Conservation (phyloP, 2,329 filamentous ascomycete species). For the Orbilia javanica region DNA sequence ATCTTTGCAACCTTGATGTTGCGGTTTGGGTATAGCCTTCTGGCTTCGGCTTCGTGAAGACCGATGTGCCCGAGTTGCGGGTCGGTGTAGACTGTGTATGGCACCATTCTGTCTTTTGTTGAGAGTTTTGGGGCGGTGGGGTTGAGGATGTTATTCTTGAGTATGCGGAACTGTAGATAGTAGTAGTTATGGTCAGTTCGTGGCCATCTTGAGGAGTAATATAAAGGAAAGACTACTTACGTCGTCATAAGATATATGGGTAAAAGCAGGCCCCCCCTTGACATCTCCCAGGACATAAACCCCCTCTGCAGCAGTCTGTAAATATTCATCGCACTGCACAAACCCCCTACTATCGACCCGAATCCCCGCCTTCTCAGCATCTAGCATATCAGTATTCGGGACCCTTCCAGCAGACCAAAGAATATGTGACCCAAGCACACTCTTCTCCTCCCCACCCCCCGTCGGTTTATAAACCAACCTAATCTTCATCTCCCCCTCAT, state of each 20-base stretch:
- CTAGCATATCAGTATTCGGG: constrained; percentile 69
- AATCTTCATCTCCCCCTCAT: constrained; percentile 33
- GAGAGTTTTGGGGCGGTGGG: constrained; percentile 61
- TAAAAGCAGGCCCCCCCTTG: constrained; percentile 70
- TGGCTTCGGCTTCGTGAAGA: constrained; percentile 66
- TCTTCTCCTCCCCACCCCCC: constrained; percentile 56
- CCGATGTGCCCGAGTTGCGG: constrained; percentile 71
- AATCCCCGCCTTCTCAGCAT: constrained; percentile 66
- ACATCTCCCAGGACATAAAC: constrained; percentile 70
- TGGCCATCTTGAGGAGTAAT: neutral
- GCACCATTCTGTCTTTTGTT: constrained; percentile 65
- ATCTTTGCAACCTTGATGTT: constrained; percentile 68
- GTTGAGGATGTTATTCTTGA: constrained; percentile 67
- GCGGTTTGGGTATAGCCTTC: constrained; percentile 60
- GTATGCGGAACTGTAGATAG: constrained; percentile 67
- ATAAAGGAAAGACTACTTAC: constrained; percentile 12
- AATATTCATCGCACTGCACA: constrained; percentile 66
- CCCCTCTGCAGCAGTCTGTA: constrained; percentile 66
- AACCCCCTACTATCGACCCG: constrained; percentile 66
- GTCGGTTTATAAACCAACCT: constrained; percentile 28
- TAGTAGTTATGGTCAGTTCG: neutral
- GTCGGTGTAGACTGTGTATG: constrained; percentile 70
- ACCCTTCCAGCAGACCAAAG: constrained; percentile 69
- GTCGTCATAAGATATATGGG: constrained; percentile 72
- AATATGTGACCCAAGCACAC: constrained; percentile 67